phyloP scores from a whole-genome alignment of 2,329 filamentous ascomycete genomes.

The Colletotrichum musicola region DNA sequence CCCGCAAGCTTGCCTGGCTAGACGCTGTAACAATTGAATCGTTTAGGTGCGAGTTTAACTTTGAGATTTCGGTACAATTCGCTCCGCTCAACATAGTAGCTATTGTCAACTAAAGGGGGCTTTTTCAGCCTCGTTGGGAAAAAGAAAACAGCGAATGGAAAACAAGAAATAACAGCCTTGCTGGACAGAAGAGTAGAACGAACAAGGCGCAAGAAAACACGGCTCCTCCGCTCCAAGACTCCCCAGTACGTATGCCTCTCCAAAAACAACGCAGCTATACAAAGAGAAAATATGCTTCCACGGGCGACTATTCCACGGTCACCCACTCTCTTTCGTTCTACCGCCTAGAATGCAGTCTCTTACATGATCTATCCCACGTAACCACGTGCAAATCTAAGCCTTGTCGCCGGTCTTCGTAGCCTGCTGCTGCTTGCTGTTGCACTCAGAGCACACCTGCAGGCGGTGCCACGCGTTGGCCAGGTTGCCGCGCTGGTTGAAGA shows the following conservation, averaged over 20 bases:
- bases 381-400: neutral
- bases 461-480: conserved; percentile 77
- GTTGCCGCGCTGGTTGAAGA: conserved; percentile 75
- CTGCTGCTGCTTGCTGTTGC: conserved; percentile 39
- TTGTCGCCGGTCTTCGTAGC: too few relatives aligned
- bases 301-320: neutral
- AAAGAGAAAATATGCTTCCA: neutral
- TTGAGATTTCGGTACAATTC: neutral
- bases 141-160: too few relatives aligned
- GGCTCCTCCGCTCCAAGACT: neutral
- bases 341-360: neutral
- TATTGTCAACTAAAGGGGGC: too few relatives aligned
- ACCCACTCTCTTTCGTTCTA: too few relatives aligned
- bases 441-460: conserved; percentile 55
- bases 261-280: neutral
- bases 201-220: neutral
- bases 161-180: neutral
- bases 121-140: too few relatives aligned
- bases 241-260: neutral
- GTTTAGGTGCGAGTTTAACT: neutral
- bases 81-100: neutral
- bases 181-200: neutral
- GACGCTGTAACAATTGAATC: conserved; percentile 30
- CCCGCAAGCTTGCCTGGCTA: conserved; percentile 19
- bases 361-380: too few relatives aligned